These are phyloP conservation scores for Neofusicoccum cordaticola DNA, from an alignment of 2,329 filamentous ascomycete species.

Conservation along the genomic window DNA sequence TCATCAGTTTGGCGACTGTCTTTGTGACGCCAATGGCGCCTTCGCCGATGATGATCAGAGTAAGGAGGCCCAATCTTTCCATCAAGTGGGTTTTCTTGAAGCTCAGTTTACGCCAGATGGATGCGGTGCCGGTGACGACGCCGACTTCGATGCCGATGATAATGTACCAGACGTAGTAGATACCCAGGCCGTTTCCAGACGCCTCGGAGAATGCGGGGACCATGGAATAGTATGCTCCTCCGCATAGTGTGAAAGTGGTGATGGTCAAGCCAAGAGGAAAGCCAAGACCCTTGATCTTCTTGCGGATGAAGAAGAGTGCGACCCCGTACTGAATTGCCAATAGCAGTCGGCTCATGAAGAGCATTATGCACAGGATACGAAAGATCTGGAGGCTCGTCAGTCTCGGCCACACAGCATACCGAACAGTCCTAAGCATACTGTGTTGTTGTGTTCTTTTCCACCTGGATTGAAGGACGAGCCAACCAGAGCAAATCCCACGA, in stretches of 20 bases:
- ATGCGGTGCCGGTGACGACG: slow-evolving; percentile 50
- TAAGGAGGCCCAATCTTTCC: slow-evolving; percentile 58
- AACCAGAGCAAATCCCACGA: slow-evolving; percentile 61
- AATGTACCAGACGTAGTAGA: slow-evolving; percentile 50
- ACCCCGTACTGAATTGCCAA: slow-evolving; percentile 21
- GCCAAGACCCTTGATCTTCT: slow-evolving; percentile 1
- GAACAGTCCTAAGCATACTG: slow-evolving; percentile 1
- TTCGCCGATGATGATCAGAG: slow-evolving; percentile 61
- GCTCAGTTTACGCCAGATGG: slow-evolving; percentile 50
- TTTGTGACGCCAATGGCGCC: slow-evolving; percentile 56
- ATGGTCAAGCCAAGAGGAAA: slow-evolving; percentile 18
- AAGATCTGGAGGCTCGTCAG: slow-evolving; percentile 2
- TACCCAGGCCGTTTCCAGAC: slow-evolving; percentile 19
- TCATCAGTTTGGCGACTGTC: slow-evolving; percentile 39
- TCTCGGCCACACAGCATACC: background rate
- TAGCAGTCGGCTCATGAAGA: slow-evolving; percentile 20
- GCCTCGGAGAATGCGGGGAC: slow-evolving; percentile 12
- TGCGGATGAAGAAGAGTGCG: slow-evolving; percentile 9
- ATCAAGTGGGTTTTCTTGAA: slow-evolving; percentile 58
- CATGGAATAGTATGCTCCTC: slow-evolving; percentile 18
- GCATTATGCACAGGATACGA: slow-evolving; percentile 18
- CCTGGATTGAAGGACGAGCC: slow-evolving; percentile 33
- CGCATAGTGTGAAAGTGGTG: slow-evolving; percentile 13
- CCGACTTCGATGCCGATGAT: slow-evolving; percentile 52
- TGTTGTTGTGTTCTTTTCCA: slow-evolving; percentile 14